Conservation (phyloP, 202 grass and related monocot species). For the Musa balbisiana region DNA sequence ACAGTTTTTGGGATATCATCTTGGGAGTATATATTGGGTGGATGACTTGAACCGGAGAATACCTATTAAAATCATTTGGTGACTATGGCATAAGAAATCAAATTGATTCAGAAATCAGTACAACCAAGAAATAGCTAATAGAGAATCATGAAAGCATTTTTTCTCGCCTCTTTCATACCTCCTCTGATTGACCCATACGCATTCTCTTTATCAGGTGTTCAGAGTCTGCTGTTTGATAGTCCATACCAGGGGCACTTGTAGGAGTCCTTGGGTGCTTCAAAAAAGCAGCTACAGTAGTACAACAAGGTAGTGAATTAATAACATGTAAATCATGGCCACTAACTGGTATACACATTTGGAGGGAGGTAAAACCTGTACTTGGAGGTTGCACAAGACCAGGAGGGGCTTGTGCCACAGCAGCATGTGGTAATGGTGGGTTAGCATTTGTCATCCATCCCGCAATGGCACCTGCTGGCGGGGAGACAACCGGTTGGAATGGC, state of each 20-base stretch:
- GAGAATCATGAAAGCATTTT: neutral
- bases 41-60: conserved; percentile 80
- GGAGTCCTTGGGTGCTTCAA: conserved; percentile 87
- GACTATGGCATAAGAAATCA: neutral
- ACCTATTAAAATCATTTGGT: conserved; percentile 38
- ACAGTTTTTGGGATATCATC: conserved; percentile 31
- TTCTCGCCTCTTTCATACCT: conserved; percentile 35
- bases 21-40: conserved; percentile 54
- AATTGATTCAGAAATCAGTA: neutral
- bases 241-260: conserved; percentile 70
- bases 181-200: conserved; percentile 83
- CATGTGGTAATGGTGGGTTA: conserved; percentile 72
- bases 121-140: neutral
- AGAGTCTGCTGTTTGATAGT: conserved; percentile 97
- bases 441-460: conserved; percentile 99
- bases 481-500: conserved; percentile 93
- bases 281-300: conserved; percentile 67
- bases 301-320: too few species aligned
- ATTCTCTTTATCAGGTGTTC: conserved; percentile 99
- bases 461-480: conserved; percentile 85
- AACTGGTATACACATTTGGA: neutral
- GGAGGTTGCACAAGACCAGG: conserved; percentile 73
- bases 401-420: conserved; percentile 74
- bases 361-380: conserved; percentile 48
- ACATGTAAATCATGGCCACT: neutral